Conservation (phyloP, 192 early-diverging fungal species). For the Entomortierella chlamydospora region DNA sequence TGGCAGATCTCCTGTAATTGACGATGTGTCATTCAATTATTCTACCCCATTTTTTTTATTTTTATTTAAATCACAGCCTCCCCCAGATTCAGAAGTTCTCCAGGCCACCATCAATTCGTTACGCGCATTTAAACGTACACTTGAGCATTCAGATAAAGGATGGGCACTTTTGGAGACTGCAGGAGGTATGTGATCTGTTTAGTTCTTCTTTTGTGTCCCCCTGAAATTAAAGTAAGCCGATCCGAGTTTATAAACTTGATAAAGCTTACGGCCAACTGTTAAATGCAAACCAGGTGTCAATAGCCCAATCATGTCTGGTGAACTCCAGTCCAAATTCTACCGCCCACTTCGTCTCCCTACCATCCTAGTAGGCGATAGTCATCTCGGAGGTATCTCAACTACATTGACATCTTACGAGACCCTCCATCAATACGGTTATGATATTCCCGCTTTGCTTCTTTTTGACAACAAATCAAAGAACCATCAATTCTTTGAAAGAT, state of each 20-base stretch:
- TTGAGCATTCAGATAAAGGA: slow-evolving; percentile 45
- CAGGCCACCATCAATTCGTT: slow-evolving; percentile 54
- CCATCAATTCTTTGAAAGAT: slow-evolving; percentile 59
- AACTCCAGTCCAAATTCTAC: slow-evolving; percentile 76
- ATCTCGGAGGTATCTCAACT: slow-evolving; percentile 87
- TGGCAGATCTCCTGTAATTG: too few species aligned
- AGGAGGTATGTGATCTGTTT: slow-evolving; percentile 62
- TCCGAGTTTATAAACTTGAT: background rate
- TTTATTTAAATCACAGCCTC: slow-evolving; percentile 43
- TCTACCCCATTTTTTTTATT: slow-evolving; percentile 2
- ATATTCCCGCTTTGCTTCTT: slow-evolving; percentile 73
- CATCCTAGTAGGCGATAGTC: slow-evolving; percentile 79
- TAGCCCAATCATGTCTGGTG: slow-evolving; percentile 80
- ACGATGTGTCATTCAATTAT: too few species aligned
- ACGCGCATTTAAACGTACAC: slow-evolving; percentile 33
- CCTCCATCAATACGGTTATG: slow-evolving; percentile 75
- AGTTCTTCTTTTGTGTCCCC: too few species aligned
- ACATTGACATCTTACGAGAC: slow-evolving; percentile 82
- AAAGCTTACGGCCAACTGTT: background rate
- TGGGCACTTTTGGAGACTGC: slow-evolving; percentile 80
- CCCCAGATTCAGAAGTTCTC: slow-evolving; percentile 58
- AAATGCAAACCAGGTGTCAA: slow-evolving; percentile 70
- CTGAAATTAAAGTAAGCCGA: too few species aligned
- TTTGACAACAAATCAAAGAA: slow-evolving; percentile 72
- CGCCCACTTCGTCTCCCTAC: slow-evolving; percentile 75